Percentiles rank a stretch among this genome's conserved stretches.
Evolutionary conservation across 441 rosid species (phyloP).

Genomic region (Aleurites moluccanus): DNA sequence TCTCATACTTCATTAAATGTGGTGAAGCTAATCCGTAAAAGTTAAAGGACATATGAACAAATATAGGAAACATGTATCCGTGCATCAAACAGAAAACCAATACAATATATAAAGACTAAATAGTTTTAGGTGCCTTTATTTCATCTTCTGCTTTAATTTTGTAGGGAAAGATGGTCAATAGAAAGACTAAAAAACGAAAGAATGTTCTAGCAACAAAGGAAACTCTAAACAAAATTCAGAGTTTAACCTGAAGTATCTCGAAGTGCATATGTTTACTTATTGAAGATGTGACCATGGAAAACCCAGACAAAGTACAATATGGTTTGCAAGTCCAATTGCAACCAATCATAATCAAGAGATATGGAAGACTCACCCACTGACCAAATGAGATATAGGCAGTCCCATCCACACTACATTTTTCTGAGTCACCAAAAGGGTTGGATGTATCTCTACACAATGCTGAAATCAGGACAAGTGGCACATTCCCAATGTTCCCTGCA

Average conservation of each 20-base stretch:
- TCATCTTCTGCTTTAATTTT: neutral
- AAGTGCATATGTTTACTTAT: neutral
- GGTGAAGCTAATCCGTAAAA: neutral
- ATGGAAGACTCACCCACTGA: conserved; percentile 70
- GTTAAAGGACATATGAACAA: neutral
- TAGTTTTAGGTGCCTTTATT: neutral
- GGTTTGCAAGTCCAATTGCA: neutral
- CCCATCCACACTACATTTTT: conserved; percentile 76
- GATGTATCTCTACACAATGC: conserved; percentile 80
- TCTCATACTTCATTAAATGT: neutral
- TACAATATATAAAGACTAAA: neutral
- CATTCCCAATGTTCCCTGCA: conserved; percentile 97
- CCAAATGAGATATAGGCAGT: conserved; percentile 97
- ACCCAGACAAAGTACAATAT: neutral
- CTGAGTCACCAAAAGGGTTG: conserved; percentile 90
- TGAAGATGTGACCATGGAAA: neutral
- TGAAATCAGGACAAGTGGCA: conserved; percentile 91
- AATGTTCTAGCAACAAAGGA: neutral
- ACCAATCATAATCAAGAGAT: conserved; percentile 8
- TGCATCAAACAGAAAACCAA: neutral
- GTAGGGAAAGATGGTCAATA: neutral
- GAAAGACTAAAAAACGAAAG: neutral
- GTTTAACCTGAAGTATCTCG: neutral
- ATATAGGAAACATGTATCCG: conserved; percentile 1
- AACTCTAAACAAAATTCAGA: neutral